Evolutionary conservation across 116 monocot genomes (phyloP).

Genomic region (Iris pallida): DNA sequence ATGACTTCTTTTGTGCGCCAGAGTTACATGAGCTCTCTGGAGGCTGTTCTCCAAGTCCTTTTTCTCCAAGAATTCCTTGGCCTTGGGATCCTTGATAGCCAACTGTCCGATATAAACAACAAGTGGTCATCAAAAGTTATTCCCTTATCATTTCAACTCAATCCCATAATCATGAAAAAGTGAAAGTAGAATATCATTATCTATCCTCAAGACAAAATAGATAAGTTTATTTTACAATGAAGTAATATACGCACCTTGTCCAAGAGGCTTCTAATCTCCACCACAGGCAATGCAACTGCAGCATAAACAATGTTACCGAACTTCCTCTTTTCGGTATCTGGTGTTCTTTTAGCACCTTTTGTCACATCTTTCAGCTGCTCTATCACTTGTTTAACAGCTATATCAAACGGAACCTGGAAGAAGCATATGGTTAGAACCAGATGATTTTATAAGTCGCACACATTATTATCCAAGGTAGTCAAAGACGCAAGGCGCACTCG

Average conservation of each 20-base stretch:
- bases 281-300: constrained; percentile 69
- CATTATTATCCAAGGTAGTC: too few relatives aligned
- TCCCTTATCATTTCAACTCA: too few relatives aligned
- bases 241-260: constrained; percentile 31
- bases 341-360: constrained; percentile 62
- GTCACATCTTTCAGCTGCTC: constrained; percentile 75
- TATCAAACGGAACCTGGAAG: constrained; percentile 82
- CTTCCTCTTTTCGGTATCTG: constrained; percentile 66
- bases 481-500: too few relatives aligned
- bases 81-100: constrained; percentile 31
- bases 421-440: neutral
- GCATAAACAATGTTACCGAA: constrained; percentile 91
- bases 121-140: neutral
- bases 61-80: constrained; percentile 32
- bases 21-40: constrained; percentile 70
- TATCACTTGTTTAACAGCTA: constrained; percentile 59
- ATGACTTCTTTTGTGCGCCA: constrained; percentile 92
- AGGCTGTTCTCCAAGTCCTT: constrained; percentile 46
- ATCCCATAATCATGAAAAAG: neutral
- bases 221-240: too few relatives aligned
- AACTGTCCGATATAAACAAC: constrained; percentile 33
- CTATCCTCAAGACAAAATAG: too few relatives aligned
- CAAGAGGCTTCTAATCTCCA: constrained; percentile 45
- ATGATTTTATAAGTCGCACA: neutral
- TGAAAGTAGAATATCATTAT: neutral